Evolutionary conservation across 169 alveolate species (phyloP).

Genomic region (Plasmodium cynomolgi): DNA sequence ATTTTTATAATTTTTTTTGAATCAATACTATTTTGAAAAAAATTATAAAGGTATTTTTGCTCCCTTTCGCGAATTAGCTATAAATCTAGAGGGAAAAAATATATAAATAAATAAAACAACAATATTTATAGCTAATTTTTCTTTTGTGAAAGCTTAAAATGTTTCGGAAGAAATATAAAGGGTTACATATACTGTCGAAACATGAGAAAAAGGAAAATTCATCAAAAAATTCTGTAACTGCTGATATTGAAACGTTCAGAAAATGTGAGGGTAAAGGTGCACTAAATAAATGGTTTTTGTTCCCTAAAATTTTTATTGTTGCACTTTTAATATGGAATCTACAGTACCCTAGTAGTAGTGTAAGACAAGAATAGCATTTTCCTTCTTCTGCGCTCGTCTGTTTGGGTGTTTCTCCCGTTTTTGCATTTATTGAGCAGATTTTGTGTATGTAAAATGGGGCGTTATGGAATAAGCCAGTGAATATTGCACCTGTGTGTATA

Average conservation of each 20-base stretch:
- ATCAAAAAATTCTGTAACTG: background rate
- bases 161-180: background rate
- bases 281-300: background rate
- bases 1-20: background rate
- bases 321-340: background rate
- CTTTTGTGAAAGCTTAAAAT: background rate
- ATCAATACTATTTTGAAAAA: background rate
- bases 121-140: background rate
- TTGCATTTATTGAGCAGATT: background rate
- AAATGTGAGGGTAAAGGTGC: background rate
- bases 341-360: background rate
- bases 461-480: background rate
- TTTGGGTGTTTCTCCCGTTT: background rate
- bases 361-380: constrained; percentile 1
- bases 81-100: background rate
- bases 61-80: background rate
- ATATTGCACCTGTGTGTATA: background rate
- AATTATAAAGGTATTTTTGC: background rate
- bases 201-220: constrained; percentile 4
- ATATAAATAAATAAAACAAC: background rate
- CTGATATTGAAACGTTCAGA: background rate
- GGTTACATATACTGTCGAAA: background rate
- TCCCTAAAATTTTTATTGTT: background rate
- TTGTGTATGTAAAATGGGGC: background rate
- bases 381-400: background rate